Evolutionary conservation across 2,329 filamentous ascomycete genomes (phyloP), one percentile per base, ranked within the genome.

Genomic region (Aspergillus calidoustus): DNA sequence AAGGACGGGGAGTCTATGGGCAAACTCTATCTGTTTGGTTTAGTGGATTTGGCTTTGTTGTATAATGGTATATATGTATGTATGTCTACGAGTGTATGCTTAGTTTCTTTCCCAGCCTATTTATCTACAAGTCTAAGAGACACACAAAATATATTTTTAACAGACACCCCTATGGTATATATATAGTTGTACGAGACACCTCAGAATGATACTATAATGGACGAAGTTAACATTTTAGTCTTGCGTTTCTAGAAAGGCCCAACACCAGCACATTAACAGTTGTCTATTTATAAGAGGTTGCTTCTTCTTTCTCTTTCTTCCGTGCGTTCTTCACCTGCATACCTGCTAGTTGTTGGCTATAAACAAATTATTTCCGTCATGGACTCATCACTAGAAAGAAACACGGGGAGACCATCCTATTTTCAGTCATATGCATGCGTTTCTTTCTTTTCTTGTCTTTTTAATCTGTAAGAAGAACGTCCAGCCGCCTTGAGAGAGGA

Each of bases 371-470:
- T 61, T 49, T 48, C 54, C 34, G 46, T 63, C 60, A 53, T 59
- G 43, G 57, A 57, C 57, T 63, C 63, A 57, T 64, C 57, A 60
- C 53, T 59, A 41, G 51, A 59, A 57, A 57, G 44, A 59, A 52
- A 62, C 54, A 57, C 31, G 57, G 22, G 23, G 46, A 34, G 28
- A 54, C 31, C 55, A 61, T 61, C 54, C 54, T 51, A 58, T 54
- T 54, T 58, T 53, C 22, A 57, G 44, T 57, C 43, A 61, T 46
- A 46, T 51, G 30, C 48, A 57, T 61, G 47, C 47, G 34, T 57
- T 56, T 56, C 59, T 57, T 52, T 67, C 59, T 64, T 63, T 62
- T 11, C 54, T 56, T 56, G 25, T 28, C 57, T 57, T 52, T 67
- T 57, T 62, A 63, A 59, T 60, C 9, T 30, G 13, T 15, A 56